Base-by-base conservation (phyloP, 2,329 filamentous ascomycete species). In the Cyphellophora attinorum region DNA sequence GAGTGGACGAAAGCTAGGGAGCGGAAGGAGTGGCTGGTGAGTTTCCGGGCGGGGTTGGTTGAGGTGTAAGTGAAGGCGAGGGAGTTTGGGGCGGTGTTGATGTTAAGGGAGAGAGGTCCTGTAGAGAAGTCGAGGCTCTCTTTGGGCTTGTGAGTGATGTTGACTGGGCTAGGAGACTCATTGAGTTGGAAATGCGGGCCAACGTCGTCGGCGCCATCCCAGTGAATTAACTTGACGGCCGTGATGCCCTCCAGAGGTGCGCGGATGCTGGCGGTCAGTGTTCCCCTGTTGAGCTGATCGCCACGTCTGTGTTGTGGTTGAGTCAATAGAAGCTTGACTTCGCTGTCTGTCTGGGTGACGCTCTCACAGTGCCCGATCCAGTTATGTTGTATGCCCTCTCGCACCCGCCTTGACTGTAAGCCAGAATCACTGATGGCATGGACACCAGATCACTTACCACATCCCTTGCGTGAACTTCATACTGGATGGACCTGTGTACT, bases 311-410 rank as follows among this genome's bases (percentile, higher is more conserved):
- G 46, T 40, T 58, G 58, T 29, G 51, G 43, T 29, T 60, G 60
- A 33, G 59, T 61, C 35, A 61, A 35, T 3, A 61, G 45, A 8
- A 61, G 39, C 31, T 56, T 43, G 13, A 57, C 58, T 2, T 51
- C 45, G 29, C 57, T 51, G 11, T 53, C 44, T 28, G 55, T 43
- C 15, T 55, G 33, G 12, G 38, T 42, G 12, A 54, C 28, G 41
- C 57, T 46, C 40, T 61, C 58, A 21, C 60, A 55, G 44, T 61
- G 59, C 45, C 51, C 56, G 57, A 61, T 60, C 58, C 58, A 61
- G 34, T 60, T 58, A 37, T 60, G 54, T 11, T 39, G 46, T 29
- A 59, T 47, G 32, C 57, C 57, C 29, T 60, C 55, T 14, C 27
- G 19, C 13, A 23, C 27, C 5, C 19, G 16, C 21, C 21, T 25